Evolutionary conservation across 2,329 filamentous ascomycete genomes (phyloP).

Genomic region (Neopestalotiopsis clavispora): DNA sequence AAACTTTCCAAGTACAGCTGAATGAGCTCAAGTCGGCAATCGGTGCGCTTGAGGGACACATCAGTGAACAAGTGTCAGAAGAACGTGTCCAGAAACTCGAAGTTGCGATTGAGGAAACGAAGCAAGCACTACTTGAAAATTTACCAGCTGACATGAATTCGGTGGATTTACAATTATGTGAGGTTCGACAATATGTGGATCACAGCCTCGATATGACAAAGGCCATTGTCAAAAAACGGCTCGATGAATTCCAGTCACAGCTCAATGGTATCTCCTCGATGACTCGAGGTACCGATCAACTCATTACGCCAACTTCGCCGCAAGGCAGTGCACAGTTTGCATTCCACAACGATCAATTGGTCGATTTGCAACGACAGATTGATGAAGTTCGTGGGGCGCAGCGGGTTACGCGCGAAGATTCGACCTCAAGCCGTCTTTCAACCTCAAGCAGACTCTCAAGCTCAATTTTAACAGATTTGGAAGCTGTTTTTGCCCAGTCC

Average conservation of each 20-base stretch:
- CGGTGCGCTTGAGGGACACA: neutral
- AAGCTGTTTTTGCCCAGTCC: neutral
- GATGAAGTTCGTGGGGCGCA: neutral
- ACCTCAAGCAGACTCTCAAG: neutral
- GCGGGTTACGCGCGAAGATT: neutral
- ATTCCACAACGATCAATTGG: neutral
- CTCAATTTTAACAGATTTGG: neutral
- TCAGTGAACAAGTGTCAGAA: neutral
- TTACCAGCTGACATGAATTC: neutral
- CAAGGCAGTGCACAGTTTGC: neutral
- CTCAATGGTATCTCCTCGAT: neutral
- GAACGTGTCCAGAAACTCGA: neutral
- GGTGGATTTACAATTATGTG: neutral
- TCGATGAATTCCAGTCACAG: neutral
- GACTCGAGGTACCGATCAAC: neutral
- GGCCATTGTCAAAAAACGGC: neutral
- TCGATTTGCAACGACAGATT: neutral
- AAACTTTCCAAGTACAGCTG: neutral
- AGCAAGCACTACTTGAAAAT: neutral
- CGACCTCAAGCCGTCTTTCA: neutral
- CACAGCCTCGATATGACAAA: neutral
- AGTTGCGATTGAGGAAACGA: neutral
- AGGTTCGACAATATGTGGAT: constrained; percentile 10
- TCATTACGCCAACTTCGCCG: neutral
- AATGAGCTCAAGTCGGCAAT: neutral